A percentile compares a stretch with the other conserved stretches of the same genome.
Conservation (phyloP, 1,284 basidiomycete genomes). For the Inonotus hispidus region DNA sequence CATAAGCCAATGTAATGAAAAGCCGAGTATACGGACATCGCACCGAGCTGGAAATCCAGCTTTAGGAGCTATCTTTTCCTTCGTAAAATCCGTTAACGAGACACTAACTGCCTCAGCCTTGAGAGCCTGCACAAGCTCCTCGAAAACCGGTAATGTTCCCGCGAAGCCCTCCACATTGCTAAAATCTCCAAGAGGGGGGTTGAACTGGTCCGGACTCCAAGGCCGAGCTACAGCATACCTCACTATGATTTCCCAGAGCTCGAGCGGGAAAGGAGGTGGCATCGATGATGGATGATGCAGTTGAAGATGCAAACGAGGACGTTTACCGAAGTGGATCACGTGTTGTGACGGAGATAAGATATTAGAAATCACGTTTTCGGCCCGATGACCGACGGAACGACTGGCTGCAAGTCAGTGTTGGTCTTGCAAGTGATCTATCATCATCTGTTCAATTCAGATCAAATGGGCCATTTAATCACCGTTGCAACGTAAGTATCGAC, state of each 20-base stretch:
- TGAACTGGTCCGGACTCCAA: neutral
- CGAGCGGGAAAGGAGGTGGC: neutral
- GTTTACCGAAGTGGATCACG: neutral
- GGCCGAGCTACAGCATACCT: neutral
- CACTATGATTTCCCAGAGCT: slow-evolving; percentile 7
- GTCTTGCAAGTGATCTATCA: neutral
- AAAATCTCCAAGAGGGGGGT: neutral
- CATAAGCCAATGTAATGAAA: neutral
- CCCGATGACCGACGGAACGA: neutral
- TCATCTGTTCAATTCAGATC: neutral
- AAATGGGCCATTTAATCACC: slow-evolving; percentile 79
- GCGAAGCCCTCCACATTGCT: slow-evolving; percentile 5
- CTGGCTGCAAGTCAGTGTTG: too few relatives aligned
- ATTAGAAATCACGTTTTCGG: neutral
- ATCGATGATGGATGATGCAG: neutral
- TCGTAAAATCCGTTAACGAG: neutral
- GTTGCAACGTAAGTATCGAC: slow-evolving; percentile 58
- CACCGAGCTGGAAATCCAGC: neutral
- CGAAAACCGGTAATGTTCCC: neutral
- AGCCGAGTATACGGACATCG: neutral
- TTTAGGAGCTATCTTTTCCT: neutral
- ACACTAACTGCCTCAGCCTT: neutral
- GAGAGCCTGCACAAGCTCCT: neutral
- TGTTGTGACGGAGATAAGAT: neutral
- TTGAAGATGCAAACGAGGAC: neutral